Evolutionary conservation across 352 stramenopile genomes (phyloP).

Genomic region (Globisporangium spinosum): DNA sequence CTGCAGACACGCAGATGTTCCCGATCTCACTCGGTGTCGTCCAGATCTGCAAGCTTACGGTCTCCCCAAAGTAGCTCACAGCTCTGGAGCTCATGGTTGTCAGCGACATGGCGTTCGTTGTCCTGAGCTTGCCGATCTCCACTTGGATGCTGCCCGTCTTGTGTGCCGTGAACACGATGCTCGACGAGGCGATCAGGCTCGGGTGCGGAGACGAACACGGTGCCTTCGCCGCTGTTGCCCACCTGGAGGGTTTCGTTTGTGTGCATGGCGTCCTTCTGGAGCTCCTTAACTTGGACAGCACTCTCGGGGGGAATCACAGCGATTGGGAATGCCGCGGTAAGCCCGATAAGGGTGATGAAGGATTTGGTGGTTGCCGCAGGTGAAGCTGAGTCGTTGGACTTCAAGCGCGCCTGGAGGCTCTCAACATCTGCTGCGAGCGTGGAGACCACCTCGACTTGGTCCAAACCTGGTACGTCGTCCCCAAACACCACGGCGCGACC

Average conservation of each 20-base stretch:
- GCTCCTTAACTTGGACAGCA: conserved; percentile 3
- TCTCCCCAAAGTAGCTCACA: background rate
- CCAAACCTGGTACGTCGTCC: background rate
- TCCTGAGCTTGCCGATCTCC: conserved; percentile 8
- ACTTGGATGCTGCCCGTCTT: conserved; percentile 4
- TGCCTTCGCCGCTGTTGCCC: conserved; percentile 8
- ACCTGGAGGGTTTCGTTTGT: background rate
- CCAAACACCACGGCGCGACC: conserved; percentile 4
- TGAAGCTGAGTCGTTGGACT: background rate
- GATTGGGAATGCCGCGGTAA: background rate
- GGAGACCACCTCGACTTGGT: conserved; percentile 5
- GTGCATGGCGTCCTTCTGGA: conserved; percentile 1
- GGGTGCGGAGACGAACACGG: conserved; percentile 1
- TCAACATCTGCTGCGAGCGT: background rate
- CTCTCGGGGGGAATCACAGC: background rate
- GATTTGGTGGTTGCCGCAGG: background rate
- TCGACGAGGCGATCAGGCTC: conserved; percentile 7
- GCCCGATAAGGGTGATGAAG: conserved; percentile 1
- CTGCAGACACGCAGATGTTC: background rate
- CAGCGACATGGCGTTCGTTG: background rate
- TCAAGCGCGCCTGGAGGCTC: conserved; percentile 6
- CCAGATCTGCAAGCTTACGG: conserved; percentile 4
- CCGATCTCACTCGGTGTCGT: conserved; percentile 2
- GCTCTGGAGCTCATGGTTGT: background rate
- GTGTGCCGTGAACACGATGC: conserved; percentile 4